Base-by-base conservation (phyloP, 495 filamentous ascomycete genomes). In the Neurospora sp. region DNA sequence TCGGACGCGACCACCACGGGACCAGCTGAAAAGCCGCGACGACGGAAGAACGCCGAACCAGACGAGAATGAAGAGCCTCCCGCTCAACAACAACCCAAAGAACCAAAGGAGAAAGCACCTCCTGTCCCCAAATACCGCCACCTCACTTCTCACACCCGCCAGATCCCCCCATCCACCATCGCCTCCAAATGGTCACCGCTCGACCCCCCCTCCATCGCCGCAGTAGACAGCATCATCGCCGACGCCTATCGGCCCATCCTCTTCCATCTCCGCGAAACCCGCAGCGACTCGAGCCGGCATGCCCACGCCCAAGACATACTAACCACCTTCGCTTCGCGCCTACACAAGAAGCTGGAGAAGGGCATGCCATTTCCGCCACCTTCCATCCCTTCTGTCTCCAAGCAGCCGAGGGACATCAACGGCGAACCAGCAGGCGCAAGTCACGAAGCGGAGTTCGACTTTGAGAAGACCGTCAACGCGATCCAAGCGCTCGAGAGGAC, bases 291-390 rank as follows among this genome's bases (percentile, higher is more conserved):
- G 5, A 65, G 53, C 27, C 78, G 79, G 0, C 80, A 82, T 71
- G 74, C 79, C 2, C 81, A 85, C 37, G 82, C 84, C 0, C 74
- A 80, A 0, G 69, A 78, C 3, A 82, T 81, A 20, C 78, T 85
- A 1, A 73, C 73, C 42, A 74, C 76, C 8, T 82, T 83, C 8
- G 61, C 81, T 39, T 75, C 78, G 16, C 77, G 83, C 0, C 72
- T 85, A 14, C 79, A 78, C 61, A 72, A 71, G 16, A 84, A 84
- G 73, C 76, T 84, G 0, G 71, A 71, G 20, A 76, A 77, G 40
- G 84, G 84, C 27, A 77, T 85, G 68, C 84, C 84, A 1, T 86
- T 86, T 69, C 84, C 84, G 1, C 83, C 82, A 0, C 77, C 70
- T 69, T 79, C 72, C 4, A 37, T 71, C 7, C 48, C 69, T 1